phyloP scores from a whole-genome alignment of 805 yeast species.

The Teunomyces aglyptinius region DNA sequence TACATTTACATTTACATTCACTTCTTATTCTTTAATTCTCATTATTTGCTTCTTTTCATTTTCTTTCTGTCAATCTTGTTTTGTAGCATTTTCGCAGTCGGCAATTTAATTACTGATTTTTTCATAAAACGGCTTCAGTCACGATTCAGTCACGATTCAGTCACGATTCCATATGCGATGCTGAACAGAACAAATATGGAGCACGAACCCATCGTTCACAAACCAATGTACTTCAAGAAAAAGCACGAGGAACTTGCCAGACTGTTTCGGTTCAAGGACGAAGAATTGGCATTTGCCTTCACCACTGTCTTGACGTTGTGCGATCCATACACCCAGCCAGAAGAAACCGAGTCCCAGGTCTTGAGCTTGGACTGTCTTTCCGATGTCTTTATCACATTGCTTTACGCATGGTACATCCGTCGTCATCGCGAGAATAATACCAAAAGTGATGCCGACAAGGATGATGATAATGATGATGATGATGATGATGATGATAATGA shows the following conservation, averaged over 20 bases:
- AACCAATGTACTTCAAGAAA: conserved; percentile 4
- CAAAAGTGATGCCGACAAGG: background rate
- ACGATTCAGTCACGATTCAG: too few species aligned
- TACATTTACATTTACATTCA: too few species aligned
- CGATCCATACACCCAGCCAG: conserved; percentile 73
- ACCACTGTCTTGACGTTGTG: conserved; percentile 21
- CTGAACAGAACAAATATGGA: conserved; percentile 5
- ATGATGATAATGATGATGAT: too few species aligned
- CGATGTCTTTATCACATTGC: conserved; percentile 47
- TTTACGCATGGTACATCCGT: conserved; percentile 13
- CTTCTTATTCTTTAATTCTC: background rate
- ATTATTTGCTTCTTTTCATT: background rate
- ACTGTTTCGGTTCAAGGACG: background rate
- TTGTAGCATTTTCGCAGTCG: background rate
- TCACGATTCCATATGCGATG: background rate
- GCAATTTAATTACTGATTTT: background rate
- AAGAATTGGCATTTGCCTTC: conserved; percentile 7
- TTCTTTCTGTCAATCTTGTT: background rate
- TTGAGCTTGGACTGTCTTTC: conserved; percentile 58
- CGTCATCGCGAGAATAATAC: background rate
- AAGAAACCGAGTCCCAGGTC: conserved; percentile 51
- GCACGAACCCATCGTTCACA: conserved; percentile 4
- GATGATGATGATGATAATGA: background rate
- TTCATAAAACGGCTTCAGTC: background rate
- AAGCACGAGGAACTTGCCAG: conserved; percentile 4